Percentiles rank a stretch among this genome's conserved stretches.
phyloP scores from a whole-genome alignment of 2,329 filamentous ascomycete species.

The Cytospora mali region DNA sequence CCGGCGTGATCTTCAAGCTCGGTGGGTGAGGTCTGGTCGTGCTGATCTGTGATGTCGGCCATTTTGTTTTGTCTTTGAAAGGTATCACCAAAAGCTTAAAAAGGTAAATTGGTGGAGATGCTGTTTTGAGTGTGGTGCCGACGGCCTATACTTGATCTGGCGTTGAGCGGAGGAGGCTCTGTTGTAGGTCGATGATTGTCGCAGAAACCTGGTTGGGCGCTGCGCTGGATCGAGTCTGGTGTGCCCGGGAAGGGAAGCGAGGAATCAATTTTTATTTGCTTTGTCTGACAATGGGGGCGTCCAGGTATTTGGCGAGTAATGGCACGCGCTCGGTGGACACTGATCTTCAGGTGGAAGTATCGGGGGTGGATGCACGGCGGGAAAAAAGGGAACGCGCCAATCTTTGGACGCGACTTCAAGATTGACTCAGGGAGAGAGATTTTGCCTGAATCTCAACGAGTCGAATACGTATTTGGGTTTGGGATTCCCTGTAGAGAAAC shows the following conservation, averaged over 20 bases:
- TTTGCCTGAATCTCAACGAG: slow-evolving; percentile 30
- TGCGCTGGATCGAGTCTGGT: slow-evolving; percentile 53
- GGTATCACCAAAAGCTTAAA: slow-evolving; percentile 56
- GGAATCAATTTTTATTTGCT: slow-evolving; percentile 47
- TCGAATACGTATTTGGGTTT: slow-evolving; percentile 41
- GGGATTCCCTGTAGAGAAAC: slow-evolving; percentile 44
- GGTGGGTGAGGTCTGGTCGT: slow-evolving; percentile 74
- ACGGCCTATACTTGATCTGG: slow-evolving; percentile 69
- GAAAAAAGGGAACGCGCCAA: slow-evolving; percentile 4
- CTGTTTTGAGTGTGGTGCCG: slow-evolving; percentile 67
- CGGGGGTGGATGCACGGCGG: slow-evolving; percentile 11
- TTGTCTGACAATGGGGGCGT: slow-evolving; percentile 36
- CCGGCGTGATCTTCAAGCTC: slow-evolving; percentile 71
- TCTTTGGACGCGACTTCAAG: slow-evolving; percentile 16
- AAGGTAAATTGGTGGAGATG: slow-evolving; percentile 62
- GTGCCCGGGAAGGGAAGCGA: slow-evolving; percentile 50
- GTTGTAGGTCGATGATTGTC: slow-evolving; percentile 49
- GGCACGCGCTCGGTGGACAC: slow-evolving; percentile 32
- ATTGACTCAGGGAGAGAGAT: slow-evolving; percentile 26
- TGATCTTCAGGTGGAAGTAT: slow-evolving; percentile 8
- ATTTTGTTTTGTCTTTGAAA: slow-evolving; percentile 55
- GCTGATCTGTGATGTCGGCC: slow-evolving; percentile 79
- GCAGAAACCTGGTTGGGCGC: slow-evolving; percentile 59
- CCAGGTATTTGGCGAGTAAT: slow-evolving; percentile 37
- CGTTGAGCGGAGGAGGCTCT: slow-evolving; percentile 54